Evolutionary conservation across 2,329 filamentous ascomycete genomes (phyloP).

Genomic region (Paramyrothecium sp.): DNA sequence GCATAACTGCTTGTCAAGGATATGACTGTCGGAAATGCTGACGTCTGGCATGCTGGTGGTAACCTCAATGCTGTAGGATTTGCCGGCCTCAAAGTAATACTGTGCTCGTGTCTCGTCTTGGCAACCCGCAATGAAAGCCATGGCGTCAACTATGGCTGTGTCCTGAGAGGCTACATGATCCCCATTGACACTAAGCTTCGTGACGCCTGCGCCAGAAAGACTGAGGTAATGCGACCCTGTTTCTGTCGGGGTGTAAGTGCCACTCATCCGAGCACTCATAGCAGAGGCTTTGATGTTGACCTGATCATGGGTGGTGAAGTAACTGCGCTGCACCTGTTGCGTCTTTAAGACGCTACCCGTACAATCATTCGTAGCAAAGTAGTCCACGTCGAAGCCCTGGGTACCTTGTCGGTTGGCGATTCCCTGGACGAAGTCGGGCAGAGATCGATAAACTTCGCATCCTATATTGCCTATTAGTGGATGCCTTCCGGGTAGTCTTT

Average conservation of each 20-base stretch:
- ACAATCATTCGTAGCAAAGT: too few species aligned
- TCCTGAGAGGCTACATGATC: background rate
- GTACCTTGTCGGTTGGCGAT: too few species aligned
- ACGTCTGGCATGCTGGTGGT: background rate
- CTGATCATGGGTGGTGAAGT: too few species aligned
- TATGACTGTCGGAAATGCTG: background rate
- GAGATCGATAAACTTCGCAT: too few species aligned
- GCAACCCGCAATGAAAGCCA: constrained; percentile 1
- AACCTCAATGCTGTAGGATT: background rate
- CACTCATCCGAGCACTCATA: background rate
- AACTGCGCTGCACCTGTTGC: too few species aligned
- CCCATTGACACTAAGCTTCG: constrained; percentile 3
- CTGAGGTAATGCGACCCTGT: constrained; percentile 5
- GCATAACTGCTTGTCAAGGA: background rate
- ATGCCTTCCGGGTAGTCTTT: background rate
- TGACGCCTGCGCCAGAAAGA: constrained; percentile 2
- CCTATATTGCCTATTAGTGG: background rate
- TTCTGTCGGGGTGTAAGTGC: background rate
- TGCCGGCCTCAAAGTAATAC: background rate
- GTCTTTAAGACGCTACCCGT: too few species aligned
- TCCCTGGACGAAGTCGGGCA: too few species aligned
- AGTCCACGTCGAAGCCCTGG: too few species aligned
- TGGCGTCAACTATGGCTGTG: background rate
- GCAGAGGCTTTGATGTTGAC: background rate
- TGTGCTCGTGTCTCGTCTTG: background rate